Percentiles rank a stretch among this genome's conserved stretches.
Evolutionary conservation across 352 stramenopile species (phyloP).

Genomic region (Phytophthora macrochlamydospora): DNA sequence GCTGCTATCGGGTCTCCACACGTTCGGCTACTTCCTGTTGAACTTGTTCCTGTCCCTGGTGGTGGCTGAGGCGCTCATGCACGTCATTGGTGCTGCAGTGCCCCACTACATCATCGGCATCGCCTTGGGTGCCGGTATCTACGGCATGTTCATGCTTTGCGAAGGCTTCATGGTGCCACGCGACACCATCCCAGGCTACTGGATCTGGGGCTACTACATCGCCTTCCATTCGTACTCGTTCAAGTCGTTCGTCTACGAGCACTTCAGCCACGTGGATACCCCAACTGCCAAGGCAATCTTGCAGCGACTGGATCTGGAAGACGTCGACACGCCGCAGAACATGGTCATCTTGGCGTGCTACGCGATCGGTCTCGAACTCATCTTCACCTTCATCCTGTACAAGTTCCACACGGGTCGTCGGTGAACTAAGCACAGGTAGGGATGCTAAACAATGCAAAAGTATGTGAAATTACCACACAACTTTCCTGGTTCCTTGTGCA

Average conservation of each 20-base stretch:
- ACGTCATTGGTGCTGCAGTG: conserved; percentile 61
- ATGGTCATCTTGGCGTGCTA: conserved; percentile 49
- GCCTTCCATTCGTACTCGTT: conserved; percentile 83
- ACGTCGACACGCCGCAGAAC: conserved; percentile 40
- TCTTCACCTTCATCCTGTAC: conserved; percentile 39
- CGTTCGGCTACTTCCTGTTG: conserved; percentile 52
- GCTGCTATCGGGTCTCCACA: conserved; percentile 39
- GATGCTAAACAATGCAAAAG: too few relatives aligned
- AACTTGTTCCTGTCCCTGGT: conserved; percentile 68
- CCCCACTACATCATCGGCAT: conserved; percentile 82
- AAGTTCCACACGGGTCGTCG: not conserved
- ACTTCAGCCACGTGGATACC: conserved; percentile 37
- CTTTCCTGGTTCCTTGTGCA: too few relatives aligned
- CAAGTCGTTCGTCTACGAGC: conserved; percentile 69
- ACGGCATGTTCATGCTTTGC: conserved; percentile 78
- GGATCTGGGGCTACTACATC: conserved; percentile 75
- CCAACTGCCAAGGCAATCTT: conserved; percentile 16
- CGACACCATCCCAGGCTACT: conserved; percentile 52
- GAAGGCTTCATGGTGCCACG: conserved; percentile 71
- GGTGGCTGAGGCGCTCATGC: conserved; percentile 69
- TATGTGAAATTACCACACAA: too few relatives aligned
- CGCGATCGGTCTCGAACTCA: conserved; percentile 34
- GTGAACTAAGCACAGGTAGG: not conserved
- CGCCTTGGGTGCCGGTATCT: conserved; percentile 59
- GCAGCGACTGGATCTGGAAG: conserved; percentile 41